Conservation (phyloP, 2,329 filamentous ascomycete genomes). For the Chrysoporthe deuterocubensis region DNA sequence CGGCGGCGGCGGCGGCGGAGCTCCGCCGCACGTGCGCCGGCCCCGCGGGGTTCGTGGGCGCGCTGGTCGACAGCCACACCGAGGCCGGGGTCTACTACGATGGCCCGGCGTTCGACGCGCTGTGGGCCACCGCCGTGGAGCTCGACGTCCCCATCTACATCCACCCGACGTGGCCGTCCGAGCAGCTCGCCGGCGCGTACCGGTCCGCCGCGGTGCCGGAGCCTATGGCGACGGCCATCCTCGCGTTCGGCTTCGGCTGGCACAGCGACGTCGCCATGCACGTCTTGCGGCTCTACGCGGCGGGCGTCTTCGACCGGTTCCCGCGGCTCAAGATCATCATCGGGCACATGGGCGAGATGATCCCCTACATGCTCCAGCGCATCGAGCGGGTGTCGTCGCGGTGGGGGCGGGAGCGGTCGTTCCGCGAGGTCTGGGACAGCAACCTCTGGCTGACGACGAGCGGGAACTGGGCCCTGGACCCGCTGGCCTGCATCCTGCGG, state of each 20-base stretch:
- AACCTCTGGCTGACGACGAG: slow-evolving; percentile 64
- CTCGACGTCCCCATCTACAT: slow-evolving; percentile 28
- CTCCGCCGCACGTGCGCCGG: slow-evolving; percentile 43
- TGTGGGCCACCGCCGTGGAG: slow-evolving; percentile 21
- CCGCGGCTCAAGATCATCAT: slow-evolving; percentile 58
- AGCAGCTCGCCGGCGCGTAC: slow-evolving; percentile 40
- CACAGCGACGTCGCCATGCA: slow-evolving; percentile 55
- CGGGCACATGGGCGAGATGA: slow-evolving; percentile 56
- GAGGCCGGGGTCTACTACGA: slow-evolving; percentile 25
- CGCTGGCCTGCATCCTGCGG: slow-evolving; percentile 48
- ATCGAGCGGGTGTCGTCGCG: slow-evolving; percentile 37
- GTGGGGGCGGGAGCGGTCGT: slow-evolving; percentile 40
- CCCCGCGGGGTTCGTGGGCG: slow-evolving; percentile 20
- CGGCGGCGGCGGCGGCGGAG: slow-evolving; percentile 46
- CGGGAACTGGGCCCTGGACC: slow-evolving; percentile 54
- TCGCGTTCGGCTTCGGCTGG: slow-evolving; percentile 52
- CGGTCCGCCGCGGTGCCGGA: slow-evolving; percentile 29
- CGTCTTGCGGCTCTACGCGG: slow-evolving; percentile 53
- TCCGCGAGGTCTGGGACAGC: slow-evolving; percentile 55
- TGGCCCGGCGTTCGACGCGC: slow-evolving; percentile 15
- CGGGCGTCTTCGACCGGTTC: slow-evolving; percentile 59
- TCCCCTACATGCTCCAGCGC: slow-evolving; percentile 59
- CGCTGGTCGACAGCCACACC: slow-evolving; percentile 27
- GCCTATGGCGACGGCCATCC: slow-evolving; percentile 39
- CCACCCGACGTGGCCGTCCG: slow-evolving; percentile 25